Evolutionary conservation across 2,329 filamentous ascomycete genomes (phyloP), one percentile per base, ranked within the genome.

Genomic region (Scortechinia acanthostroma): DNA sequence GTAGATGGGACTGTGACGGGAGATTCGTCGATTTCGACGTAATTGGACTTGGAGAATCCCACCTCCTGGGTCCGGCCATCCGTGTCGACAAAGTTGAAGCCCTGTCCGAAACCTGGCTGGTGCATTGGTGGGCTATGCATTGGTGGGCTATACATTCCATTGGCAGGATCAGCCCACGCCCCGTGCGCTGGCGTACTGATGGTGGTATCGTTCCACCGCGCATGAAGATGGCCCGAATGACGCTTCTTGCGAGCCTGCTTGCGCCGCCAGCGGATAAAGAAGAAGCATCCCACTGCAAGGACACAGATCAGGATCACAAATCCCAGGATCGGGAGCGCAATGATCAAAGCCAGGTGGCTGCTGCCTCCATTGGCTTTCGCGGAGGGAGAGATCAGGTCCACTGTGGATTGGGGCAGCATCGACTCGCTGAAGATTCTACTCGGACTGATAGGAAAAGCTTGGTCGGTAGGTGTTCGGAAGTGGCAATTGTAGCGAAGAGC

Each of bases 401-500:
- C 10, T 13, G 10, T 40, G 35, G 6, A 19, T 30, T 30, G 10
- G 6, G 35, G 35, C 14, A 40, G 52, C 2, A 68, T 48, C 48
- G 67, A 66, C 4, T 59, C 51, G 37, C 58, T 62, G 54, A 70
- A 71, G 42, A 71, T 69, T 28, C 60, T 51, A 3, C 55, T 51
- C 13, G 65, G 58, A 23, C 57, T 53, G 45, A 70, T 63, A 42
- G 60, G 56, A 50, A 70, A 71, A 16, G 59, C 37, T 4, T 51
- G 45, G n/a, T 60, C 62, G 2, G 54, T 48, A 14, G 52, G 48
- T 1, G 64, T 63, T 33, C 54, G 55, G 49, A 64, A 65, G 43
- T 65, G 60, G 50, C 68, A 71, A 45, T 65, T 64, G 48, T 69
- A 65, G 20, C 68, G 64, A 33, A 69, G 54, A 17, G 66, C 58